Evolutionary conservation across 371 early-diverging fungal species (phyloP), one percentile per base, ranked within the genome.

Genomic region (Mortierella sp.): DNA sequence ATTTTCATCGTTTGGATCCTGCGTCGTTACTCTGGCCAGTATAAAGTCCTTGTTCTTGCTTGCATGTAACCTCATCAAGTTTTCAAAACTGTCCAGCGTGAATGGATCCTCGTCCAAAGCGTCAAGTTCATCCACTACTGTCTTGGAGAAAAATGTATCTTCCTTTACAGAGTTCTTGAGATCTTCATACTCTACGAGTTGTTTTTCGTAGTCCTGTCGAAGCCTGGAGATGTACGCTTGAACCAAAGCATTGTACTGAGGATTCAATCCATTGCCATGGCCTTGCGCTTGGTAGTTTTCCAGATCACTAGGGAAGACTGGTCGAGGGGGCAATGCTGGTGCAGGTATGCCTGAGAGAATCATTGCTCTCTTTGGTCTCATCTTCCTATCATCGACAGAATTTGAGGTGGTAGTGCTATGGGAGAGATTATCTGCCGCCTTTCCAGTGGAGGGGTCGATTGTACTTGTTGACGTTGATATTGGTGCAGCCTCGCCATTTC

Each of bases 11-110:
- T 83, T 75, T 10, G 94, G 93, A 66, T 94, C 94, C 32, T 88
- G 88, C 3, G 96, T 95, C 7, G 88, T 90, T 8, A 95, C 95
- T 57, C 94, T 76, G 9, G 95, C 95, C 3, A 95, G 40, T 17
- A 95, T 88, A 68, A 94, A 95, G 65, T 95, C 94, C 70, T 92
- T 90, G 8, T 87, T 88, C 54, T 81, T 82, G n/a, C 84, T 83
- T 8, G 89, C 86, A 68, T 89, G 89, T 65, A 85, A 58, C 28
- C 85, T 54, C 65, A 95, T 89, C 55, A 94, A 82, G 9, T 76
- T 66, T 54, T 88, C 89, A 66, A 95, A 91, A 26, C 89, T 84
- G 66, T 95, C 96, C 29, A 95, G 76, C 2, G 95, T 94, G 74
- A 95, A 95, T 13, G 95, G 93, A 62, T 95, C 96, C 57, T 90